Evolutionary conservation across 2,329 filamentous ascomycete species (phyloP).

Genomic region (Aaosphaeria arxii): DNA sequence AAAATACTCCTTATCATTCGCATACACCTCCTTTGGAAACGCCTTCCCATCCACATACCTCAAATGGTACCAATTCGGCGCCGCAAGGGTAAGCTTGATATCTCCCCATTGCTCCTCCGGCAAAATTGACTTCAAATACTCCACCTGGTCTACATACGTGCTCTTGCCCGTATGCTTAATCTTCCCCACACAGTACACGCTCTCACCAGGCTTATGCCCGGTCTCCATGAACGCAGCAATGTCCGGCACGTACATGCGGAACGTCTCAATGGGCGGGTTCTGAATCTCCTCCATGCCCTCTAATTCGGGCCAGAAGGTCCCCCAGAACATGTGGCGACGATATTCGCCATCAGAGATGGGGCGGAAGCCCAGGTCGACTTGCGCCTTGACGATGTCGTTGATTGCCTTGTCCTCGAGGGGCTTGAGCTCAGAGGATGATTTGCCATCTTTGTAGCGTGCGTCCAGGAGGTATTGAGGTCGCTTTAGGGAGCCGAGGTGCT

Average conservation of each 20-base stretch:
- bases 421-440: constrained; percentile 56
- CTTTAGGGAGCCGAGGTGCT: constrained; percentile 68
- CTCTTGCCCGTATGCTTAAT: constrained; percentile 53
- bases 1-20: constrained; percentile 43
- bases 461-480: constrained; percentile 60
- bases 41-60: constrained; percentile 54
- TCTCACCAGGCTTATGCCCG: constrained; percentile 53
- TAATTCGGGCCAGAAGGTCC: constrained; percentile 50
- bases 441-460: constrained; percentile 53
- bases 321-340: constrained; percentile 51
- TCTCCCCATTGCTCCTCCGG: constrained; percentile 59
- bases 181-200: constrained; percentile 55
- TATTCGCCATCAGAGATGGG: constrained; percentile 69
- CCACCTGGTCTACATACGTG: constrained; percentile 55
- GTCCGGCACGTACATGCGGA: constrained; percentile 57
- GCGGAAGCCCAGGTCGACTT: constrained; percentile 59
- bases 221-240: constrained; percentile 59
- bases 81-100: constrained; percentile 64
- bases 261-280: constrained; percentile 49
- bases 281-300: constrained; percentile 51
- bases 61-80: constrained; percentile 66
- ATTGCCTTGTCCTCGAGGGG: constrained; percentile 63
- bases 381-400: constrained; percentile 60
- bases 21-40: constrained; percentile 40
- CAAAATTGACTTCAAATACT: constrained; percentile 56